Base-by-base conservation (phyloP, 2,329 filamentous ascomycete species). In the Pezicula rhizophila region DNA sequence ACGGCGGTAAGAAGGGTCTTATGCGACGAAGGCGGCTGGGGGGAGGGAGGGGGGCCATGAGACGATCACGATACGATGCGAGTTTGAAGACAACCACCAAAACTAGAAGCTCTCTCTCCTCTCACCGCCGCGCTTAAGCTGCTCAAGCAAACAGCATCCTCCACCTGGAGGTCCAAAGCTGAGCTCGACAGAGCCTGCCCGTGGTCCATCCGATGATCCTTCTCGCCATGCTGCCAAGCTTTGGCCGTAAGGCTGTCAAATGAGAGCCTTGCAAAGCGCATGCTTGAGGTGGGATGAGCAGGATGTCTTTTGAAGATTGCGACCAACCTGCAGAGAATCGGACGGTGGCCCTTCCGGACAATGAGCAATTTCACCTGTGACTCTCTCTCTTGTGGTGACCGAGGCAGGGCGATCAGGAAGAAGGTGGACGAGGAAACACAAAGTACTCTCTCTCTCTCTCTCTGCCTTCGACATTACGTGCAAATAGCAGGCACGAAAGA, bases 311-410 rank as follows among this genome's bases (percentile, higher is more conserved):
- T 10, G 18, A n/a, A 20, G 15, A 34, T 34, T 34, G 42, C 26
- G 28, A 12, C 11, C 42, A 17, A n/a, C 20, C 26, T 26, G 15
- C 37, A 38, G 23, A 33, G 34, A 20, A 48, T 51, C 55, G 57
- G 57, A 55, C 47, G 23, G 17, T 52, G 42, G 44, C 43, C 52
- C 55, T 57, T 58, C 56, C 57, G 54, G 50, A 50, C 47, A 48
- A 26, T 33, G 25, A 43, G 40, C 46, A 58, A 57, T 58, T 45
- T 57, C 55, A 42, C 37, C 45, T 46, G 42, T 38, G 51, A 50
- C 46, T 55, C 48, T 50, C n/a, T n/a, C n/a, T n/a, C n/a, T 41
- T 41, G n/a, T 18, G 39, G 38, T 47, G 35, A 14, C 8, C 18
- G 8, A 20, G 12, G 46, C 48, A 52, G 26, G 33, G 48, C 42